phyloP scores from a whole-genome alignment of 768 basidiomycete genomes.

The Boletus edulis region DNA sequence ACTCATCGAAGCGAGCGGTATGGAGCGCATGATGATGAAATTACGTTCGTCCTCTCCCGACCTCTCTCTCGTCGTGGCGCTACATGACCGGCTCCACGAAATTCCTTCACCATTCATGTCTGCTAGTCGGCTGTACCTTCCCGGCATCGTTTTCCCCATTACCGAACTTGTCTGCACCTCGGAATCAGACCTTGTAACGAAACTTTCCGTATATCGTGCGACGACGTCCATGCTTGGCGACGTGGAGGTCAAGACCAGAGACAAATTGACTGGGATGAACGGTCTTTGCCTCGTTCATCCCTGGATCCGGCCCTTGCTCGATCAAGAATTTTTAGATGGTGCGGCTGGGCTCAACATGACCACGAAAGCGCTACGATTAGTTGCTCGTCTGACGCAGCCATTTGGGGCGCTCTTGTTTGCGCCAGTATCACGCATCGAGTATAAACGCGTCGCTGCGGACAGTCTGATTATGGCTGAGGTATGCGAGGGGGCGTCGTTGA shows the following conservation, averaged over 20 bases:
- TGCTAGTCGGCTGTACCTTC: neutral
- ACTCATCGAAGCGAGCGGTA: neutral
- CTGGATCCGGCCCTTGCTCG: slow-evolving; percentile 9
- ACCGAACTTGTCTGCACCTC: neutral
- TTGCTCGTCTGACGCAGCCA: slow-evolving; percentile 1
- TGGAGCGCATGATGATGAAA: neutral
- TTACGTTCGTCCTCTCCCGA: slow-evolving; percentile 24
- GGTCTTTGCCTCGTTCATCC: slow-evolving; percentile 10
- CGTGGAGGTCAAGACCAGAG: slow-evolving; percentile 4
- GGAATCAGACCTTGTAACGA: no score
- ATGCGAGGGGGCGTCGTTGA: neutral
- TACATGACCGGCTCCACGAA: neutral
- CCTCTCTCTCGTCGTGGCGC: neutral
- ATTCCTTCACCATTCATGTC: neutral
- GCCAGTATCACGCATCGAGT: neutral
- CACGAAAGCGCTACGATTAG: neutral
- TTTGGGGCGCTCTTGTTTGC: slow-evolving; percentile 9
- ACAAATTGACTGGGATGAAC: neutral
- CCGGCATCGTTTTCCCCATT: slow-evolving; percentile 2
- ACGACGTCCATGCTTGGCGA: neutral
- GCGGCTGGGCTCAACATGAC: neutral
- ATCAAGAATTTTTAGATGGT: neutral
- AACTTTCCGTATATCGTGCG: neutral
- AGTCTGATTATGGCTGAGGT: slow-evolving; percentile 5
- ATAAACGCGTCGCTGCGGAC: slow-evolving; percentile 16